These are phyloP conservation scores for Fusarium mangiferae DNA, from an alignment of 2,329 filamentous ascomycete genomes.

Conservation along the genomic window DNA sequence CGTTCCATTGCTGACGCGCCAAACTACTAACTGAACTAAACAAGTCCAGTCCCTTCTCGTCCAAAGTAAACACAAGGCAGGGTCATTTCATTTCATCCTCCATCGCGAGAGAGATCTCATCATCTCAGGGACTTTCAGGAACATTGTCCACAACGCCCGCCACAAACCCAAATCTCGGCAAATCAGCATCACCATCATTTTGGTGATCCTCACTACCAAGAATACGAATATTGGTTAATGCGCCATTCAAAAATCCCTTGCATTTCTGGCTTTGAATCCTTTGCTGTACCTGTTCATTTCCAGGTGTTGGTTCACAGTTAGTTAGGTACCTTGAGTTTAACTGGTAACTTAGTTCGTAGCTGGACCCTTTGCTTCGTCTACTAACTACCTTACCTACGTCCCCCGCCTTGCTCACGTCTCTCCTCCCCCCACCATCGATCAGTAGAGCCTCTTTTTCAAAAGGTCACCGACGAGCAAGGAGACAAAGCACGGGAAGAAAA, in stretches of 20 bases:
- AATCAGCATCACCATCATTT: neutral
- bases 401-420: conserved; percentile 8
- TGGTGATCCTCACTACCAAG: neutral
- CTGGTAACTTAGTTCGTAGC: neutral
- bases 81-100: conserved; percentile 1
- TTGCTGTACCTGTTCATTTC: conserved; percentile 8
- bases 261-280: conserved; percentile 6
- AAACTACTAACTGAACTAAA: conserved; percentile 8
- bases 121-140: neutral
- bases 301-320: neutral
- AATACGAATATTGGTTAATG: neutral
- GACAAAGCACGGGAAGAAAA: neutral
- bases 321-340: neutral
- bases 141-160: conserved; percentile 22
- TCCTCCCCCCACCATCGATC: conserved; percentile 21
- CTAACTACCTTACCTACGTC: neutral
- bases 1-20: conserved; percentile 2
- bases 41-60: conserved; percentile 13
- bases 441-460: conserved; percentile 10
- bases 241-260: conserved; percentile 13
- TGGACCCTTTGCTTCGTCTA: conserved; percentile 22
- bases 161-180: conserved; percentile 19
- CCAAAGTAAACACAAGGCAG: conserved; percentile 33
- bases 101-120: neutral
- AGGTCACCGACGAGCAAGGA: neutral